Base-by-base conservation (phyloP, 1,284 basidiomycete species). In the Cryptococcus amylolentus region DNA sequence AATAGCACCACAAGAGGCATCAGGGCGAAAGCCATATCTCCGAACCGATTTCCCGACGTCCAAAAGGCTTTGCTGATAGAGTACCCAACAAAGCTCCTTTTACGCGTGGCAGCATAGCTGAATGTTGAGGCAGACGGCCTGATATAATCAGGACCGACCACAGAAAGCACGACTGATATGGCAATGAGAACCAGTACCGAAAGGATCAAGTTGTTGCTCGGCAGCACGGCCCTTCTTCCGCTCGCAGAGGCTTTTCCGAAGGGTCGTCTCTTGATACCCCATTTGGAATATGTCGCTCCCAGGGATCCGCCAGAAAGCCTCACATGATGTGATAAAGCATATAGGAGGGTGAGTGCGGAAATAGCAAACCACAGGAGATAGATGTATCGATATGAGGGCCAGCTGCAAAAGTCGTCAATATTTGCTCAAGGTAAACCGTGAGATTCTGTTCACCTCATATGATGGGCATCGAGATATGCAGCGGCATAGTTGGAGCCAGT, bases 61-160 rank as follows among this genome's bases (percentile, higher is more conserved):
- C 90, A 93, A 78, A 85, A 85, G 3, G 86, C 82, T 72, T 89
- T 89, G 51, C 76, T 63, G 67, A 92, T 85, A 51, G 84, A 83
- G 73, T 86, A 84, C 62, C 82, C 77, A 3, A 84, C 81, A 56
- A 57, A 61, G 12, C 57, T 54, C 26, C 70, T 61, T 55, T 69
- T 71, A 13, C 56, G 50, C 50, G 69, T 70, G 6, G 56, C 61
- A 6, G 60, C 48, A 41, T 77, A 70, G 66, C 81, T 68, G 77
- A 83, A 85, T 5, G 83, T 68, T 23, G 74, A 77, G 2, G 80
- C 75, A 13, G 72, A 70, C 0, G 88, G 88, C 0, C 81, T 79
- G 64, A 91, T 81, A 69, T 90, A 89, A 75, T 91, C 89, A 10
- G 86, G 83, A 12, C 89, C 89, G 16, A 85, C 76, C 55, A 88